Base-by-base conservation (phyloP, 1,284 basidiomycete species). In the Tilletia walkeri region DNA sequence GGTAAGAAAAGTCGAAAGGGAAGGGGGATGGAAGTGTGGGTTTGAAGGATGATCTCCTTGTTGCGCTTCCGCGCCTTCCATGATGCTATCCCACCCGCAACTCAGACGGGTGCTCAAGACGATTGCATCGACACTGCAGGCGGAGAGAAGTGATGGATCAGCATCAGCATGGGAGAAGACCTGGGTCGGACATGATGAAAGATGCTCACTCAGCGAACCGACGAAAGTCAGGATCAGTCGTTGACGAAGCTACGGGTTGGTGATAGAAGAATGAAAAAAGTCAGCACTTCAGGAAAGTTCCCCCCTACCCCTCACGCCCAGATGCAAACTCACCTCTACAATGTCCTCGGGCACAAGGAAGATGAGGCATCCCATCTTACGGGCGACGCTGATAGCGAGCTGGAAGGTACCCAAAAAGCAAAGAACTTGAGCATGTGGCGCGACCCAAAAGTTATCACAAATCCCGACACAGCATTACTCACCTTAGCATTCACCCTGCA, bases 281-380 rank as follows among this genome's bases (percentile, higher is more conserved):
- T 30, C 24, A 30, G 24, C 14, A 30, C 54, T 24, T 12, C 24
- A 9, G 41, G 6, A 14, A 14, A 14, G 1, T 45, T 1, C 48
- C 7, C 54, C 41, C 30, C 18, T 66, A 72, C 73, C 16, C 73
- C 73, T 49, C 81, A 80, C 0, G 82, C 80, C 66, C 81, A 68
- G 61, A 81, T 75, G 39, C 18, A 30, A 66, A 24, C 63, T 69
- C 54, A 63, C 59, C 72, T 83, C 83, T 12, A 86, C 83, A 68
- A 86, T 84, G 70, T 86, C 95, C 84, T 99, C 96, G 1, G 95
- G 94, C 0, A 99, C 96, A 72, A 99, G 86, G 88, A 98, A 98
- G 81, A 99, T 98, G 79, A 98, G 86, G 3, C 94, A 93, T 69
- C 94, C 93, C 89, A 96, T 90, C 89, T 99, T 99, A 82, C 95